Evolutionary conservation across 805 yeast species (phyloP), one percentile per base, ranked within the genome.

Genomic region (Kodamaea kaohsiungensis): DNA sequence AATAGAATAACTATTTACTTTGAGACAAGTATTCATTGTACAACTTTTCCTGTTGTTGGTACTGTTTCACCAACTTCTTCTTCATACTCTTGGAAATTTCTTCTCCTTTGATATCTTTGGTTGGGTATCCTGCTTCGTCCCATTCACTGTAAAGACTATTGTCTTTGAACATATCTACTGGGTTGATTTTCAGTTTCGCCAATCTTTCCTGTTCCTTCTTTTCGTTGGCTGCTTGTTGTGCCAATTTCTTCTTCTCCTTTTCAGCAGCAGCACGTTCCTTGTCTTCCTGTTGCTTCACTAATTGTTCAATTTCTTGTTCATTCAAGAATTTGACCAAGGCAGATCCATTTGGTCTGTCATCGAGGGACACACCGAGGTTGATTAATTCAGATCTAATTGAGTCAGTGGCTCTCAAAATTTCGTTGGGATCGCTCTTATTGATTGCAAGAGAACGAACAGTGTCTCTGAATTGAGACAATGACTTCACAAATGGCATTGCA

Each of bases 121-220:
- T 78, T 16, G 99, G 99, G 15, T 95, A 54, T 1, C 99, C 99
- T 37, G 79, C 71, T 22, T 81, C 92, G 66, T 95, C 98, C 89
- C 93, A 95, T 65, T 83, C 88, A 8, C 83, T 70, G 67, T 83
- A 95, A 33, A 71, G 57, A 7, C 66, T 81, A 4, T 65, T 71
- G 52, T 82, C 81, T 62, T 78, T 80, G 75, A 92, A 95, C 85
- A 95, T 72, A 22, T 88, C 92, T 40, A 66, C 56, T 1, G 98
- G 97, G 7, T 84, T 67, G 2, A 85, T 60, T 64, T 83, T 85
- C 57, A 93, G 88, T 71, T 87, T 89, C 51, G 77, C 88, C 47
- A 77, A 62, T 62, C 83, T 78, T 61, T 86, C 91, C 52, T 68
- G 70, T 61, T 86, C 91, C 65, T 87, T 85, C 57, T 79, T 79